Evolutionary conservation across 331 rosid species (phyloP).

Genomic region (Quercus lobata): DNA sequence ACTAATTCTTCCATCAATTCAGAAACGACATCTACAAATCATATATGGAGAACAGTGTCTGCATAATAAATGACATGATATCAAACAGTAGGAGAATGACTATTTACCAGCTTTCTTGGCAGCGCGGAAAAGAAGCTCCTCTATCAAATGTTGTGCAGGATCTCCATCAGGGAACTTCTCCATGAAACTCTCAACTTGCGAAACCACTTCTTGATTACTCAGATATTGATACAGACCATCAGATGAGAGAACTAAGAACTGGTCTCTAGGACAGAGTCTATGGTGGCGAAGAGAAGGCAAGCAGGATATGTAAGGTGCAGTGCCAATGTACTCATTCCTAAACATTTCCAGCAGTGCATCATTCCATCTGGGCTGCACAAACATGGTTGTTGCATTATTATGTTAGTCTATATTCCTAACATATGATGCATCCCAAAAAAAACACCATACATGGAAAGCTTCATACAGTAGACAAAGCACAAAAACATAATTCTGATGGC

Average conservation of each 20-base stretch:
- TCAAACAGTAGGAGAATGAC: conserved; percentile 5
- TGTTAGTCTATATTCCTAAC: conserved; percentile 2
- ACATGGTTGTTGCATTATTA: conserved; percentile 25
- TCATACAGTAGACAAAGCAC: background rate
- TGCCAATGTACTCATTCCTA: conserved; percentile 86
- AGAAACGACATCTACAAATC: background rate
- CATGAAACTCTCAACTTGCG: conserved; percentile 81
- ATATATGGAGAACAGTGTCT: conserved; percentile 3
- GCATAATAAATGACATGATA: conserved; percentile 11
- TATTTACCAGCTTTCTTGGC: conserved; percentile 86
- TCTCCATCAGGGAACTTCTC: conserved; percentile 97
- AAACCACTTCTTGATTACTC: conserved; percentile 88
- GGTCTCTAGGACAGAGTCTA: conserved; percentile 71
- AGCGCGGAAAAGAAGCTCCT: conserved; percentile 94
- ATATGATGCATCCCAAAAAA: conserved; percentile 2
- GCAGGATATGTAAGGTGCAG: conserved; percentile 84
- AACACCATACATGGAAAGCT: background rate
- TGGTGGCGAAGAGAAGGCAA: conserved; percentile 83
- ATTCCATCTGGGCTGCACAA: conserved; percentile 83
- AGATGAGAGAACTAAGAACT: conserved; percentile 87
- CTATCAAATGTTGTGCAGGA: conserved; percentile 94
- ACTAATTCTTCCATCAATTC: background rate
- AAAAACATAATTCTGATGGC: conserved; percentile 3
- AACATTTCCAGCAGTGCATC: conserved; percentile 83
- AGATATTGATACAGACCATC: conserved; percentile 92